Percentiles rank a stretch among this genome's conserved stretches.
phyloP scores from a whole-genome alignment of 352 stramenopile genomes.

The Pythium pyrilobum region DNA sequence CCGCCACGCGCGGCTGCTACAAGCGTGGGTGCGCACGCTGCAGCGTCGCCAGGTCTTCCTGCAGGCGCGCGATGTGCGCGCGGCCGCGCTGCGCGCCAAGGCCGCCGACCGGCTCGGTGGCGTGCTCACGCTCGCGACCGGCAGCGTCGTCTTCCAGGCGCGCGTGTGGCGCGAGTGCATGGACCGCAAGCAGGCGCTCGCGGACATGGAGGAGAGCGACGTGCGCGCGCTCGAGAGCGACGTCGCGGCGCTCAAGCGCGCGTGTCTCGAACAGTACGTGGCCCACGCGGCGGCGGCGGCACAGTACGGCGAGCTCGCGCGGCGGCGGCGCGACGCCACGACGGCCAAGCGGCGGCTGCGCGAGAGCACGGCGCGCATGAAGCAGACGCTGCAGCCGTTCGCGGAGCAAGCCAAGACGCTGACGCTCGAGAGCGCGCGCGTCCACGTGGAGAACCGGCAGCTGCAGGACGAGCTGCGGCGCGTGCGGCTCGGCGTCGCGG shows the following conservation, averaged over 20 bases:
- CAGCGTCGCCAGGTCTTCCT: conserved; percentile 54
- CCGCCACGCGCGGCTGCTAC: conserved; percentile 35
- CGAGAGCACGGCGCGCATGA: conserved; percentile 29
- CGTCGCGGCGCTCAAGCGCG: conserved; percentile 37
- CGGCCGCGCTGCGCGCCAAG: conserved; percentile 12
- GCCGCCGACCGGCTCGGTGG: conserved; percentile 31
- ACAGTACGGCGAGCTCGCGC: conserved; percentile 29
- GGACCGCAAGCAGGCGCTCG: conserved; percentile 37
- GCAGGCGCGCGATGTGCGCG: conserved; percentile 23
- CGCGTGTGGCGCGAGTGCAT: conserved; percentile 64
- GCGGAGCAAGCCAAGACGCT: conserved; percentile 50
- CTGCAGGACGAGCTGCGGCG: conserved; percentile 47
- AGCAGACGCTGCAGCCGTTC: conserved; percentile 56
- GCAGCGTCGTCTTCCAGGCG: conserved; percentile 58
- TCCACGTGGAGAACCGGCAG: conserved; percentile 42
- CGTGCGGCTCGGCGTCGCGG: conserved; percentile 27
- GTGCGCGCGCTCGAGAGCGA: conserved; percentile 32
- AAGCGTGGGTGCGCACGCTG: conserved; percentile 61
- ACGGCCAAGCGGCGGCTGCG: conserved; percentile 18
- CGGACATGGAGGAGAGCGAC: conserved; percentile 38
- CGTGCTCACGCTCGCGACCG: conserved; percentile 26
- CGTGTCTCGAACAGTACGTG: conserved; percentile 40
- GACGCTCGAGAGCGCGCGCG: conserved; percentile 42
- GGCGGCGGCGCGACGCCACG: conserved; percentile 34
- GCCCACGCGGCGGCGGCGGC: conserved; percentile 27